phyloP scores from a whole-genome alignment of 805 yeast species.

The Candida argentea region DNA sequence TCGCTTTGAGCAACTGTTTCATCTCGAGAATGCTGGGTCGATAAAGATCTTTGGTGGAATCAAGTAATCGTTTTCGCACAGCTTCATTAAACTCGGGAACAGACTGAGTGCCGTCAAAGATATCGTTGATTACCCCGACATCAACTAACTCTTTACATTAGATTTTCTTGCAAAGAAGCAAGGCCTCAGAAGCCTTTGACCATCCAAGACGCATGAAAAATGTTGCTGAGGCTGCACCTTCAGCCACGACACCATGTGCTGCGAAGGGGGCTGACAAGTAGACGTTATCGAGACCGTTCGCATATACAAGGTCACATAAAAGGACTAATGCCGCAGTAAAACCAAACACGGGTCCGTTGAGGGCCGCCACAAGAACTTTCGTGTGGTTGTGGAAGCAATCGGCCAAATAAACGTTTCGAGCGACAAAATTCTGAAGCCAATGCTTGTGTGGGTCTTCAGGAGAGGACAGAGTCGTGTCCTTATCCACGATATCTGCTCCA shows the following conservation, averaged over 20 bases:
- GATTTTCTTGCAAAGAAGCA: conserved; percentile 62
- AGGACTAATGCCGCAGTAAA: conserved; percentile 63
- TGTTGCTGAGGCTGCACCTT: conserved; percentile 67
- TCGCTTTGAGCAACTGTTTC: conserved; percentile 33
- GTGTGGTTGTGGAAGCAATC: conserved; percentile 59
- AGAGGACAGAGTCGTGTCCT: conserved; percentile 19
- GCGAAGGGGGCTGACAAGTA: conserved; percentile 68
- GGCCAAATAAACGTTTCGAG: conserved; percentile 63
- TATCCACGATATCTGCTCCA: conserved; percentile 64
- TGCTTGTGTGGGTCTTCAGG: conserved; percentile 26
- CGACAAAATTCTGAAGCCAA: conserved; percentile 50
- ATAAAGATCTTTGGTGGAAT: conserved; percentile 34
- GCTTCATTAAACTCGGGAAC: conserved; percentile 32
- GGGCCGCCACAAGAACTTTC: conserved; percentile 60
- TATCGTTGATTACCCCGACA: conserved; percentile 53
- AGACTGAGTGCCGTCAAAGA: conserved; percentile 33
- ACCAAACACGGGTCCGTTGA: conserved; percentile 86
- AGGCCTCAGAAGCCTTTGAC: conserved; percentile 62
- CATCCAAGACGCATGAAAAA: conserved; percentile 62
- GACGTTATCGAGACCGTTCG: conserved; percentile 45
- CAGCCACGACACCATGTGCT: conserved; percentile 72
- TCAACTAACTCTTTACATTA: conserved; percentile 43
- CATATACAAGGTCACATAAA: conserved; percentile 69
- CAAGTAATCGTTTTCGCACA: conserved; percentile 24
- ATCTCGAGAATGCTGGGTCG: conserved; percentile 34